Conservation (phyloP, 257 asterid genomes). For the Solanum chmielewskii region DNA sequence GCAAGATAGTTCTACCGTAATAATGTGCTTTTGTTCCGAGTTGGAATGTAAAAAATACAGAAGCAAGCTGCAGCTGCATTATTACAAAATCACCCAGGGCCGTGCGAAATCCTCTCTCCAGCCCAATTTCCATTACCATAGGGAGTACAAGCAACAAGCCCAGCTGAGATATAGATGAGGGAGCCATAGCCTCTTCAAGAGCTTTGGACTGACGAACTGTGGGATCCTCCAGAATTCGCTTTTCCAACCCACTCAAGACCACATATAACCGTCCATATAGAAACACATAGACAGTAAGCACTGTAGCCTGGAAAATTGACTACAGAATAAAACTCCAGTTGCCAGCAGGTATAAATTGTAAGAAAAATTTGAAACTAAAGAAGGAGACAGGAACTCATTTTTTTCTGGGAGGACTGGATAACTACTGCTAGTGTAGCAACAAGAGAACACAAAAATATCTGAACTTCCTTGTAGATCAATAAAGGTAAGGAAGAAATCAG, state of each 20-base stretch:
- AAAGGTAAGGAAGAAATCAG: background rate
- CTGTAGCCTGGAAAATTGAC: slow-evolving; percentile 58
- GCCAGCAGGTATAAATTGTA: background rate
- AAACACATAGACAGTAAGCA: slow-evolving; percentile 71
- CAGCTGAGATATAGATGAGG: slow-evolving; percentile 82
- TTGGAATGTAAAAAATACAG: slow-evolving; percentile 95
- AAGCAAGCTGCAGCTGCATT: slow-evolving; percentile 96
- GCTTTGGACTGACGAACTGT: slow-evolving; percentile 58
- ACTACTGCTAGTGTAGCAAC: background rate
- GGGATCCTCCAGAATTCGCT: slow-evolving; percentile 59
- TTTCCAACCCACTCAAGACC: slow-evolving; percentile 94
- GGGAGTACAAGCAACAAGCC: slow-evolving; percentile 85
- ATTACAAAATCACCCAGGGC: slow-evolving; percentile 83
- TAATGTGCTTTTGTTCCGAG: slow-evolving; percentile 94
- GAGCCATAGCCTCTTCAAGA: slow-evolving; percentile 82
- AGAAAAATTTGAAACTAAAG: background rate
- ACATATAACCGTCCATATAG: slow-evolving; percentile 79
- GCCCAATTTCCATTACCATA: slow-evolving; percentile 96
- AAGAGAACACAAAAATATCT: background rate
- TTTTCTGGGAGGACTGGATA: background rate
- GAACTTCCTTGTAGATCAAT: background rate
- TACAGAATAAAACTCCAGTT: slow-evolving; percentile 5
- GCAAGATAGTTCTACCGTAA: slow-evolving; percentile 75
- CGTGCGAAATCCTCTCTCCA: slow-evolving; percentile 87
- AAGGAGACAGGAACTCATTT: background rate